phyloP scores from a whole-genome alignment of 257 asterid species.

The Solanum paucissectum region DNA sequence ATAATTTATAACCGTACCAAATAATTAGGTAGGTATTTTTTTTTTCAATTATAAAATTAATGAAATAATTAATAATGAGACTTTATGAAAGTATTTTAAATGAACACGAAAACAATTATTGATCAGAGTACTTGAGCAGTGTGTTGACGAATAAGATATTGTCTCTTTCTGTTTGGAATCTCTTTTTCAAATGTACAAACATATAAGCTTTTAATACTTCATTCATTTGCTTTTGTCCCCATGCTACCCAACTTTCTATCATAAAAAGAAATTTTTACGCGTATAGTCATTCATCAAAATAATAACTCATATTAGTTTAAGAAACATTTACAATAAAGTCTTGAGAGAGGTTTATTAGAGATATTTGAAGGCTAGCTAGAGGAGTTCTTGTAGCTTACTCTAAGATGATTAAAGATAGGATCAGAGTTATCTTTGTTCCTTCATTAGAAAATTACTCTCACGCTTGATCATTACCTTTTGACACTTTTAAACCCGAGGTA shows the following conservation, averaged over 20 bases:
- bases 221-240: neutral
- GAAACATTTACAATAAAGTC: neutral
- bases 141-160: conserved; percentile 2
- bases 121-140: neutral
- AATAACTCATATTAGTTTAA: neutral
- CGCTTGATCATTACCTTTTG: neutral
- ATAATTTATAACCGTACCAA: too few relatives aligned
- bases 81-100: neutral
- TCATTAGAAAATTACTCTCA: too few relatives aligned
- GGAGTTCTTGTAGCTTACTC: neutral
- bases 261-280: neutral
- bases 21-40: too few relatives aligned
- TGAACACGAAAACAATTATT: neutral
- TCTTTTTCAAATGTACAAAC: neutral
- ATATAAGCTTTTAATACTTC: neutral
- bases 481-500: neutral
- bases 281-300: neutral
- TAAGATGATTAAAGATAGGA: neutral
- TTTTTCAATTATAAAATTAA: too few relatives aligned
- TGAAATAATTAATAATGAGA: neutral
- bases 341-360: neutral
- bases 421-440: too few relatives aligned
- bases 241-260: neutral
- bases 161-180: conserved; percentile 23
- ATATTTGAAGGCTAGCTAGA: neutral